These are phyloP conservation scores for Hypomontagnella monticulosa DNA, from an alignment of 495 filamentous ascomycete species.

Conservation along the genomic window DNA sequence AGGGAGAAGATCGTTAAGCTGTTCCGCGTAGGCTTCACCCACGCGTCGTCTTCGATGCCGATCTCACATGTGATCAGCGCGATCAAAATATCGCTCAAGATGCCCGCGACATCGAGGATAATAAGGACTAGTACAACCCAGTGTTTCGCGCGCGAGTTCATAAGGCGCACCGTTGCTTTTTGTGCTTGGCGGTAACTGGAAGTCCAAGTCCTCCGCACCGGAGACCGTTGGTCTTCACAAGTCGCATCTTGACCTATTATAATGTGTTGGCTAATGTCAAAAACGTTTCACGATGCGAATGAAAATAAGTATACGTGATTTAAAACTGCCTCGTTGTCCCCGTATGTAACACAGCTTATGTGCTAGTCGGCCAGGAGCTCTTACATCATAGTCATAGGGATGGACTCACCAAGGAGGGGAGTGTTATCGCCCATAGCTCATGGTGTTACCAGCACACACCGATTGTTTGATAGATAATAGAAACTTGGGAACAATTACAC, in stretches of 20 bases:
- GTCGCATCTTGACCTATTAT: conserved; percentile 65
- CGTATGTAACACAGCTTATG: conserved; percentile 1
- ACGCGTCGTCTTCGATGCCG: conserved; percentile 45
- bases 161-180: conserved; percentile 48
- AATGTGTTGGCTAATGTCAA: conserved; percentile 18
- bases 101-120: conserved; percentile 37
- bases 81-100: conserved; percentile 60
- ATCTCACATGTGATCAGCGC: conserved; percentile 68
- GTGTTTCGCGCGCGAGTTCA: conserved; percentile 66
- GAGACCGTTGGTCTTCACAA: conserved; percentile 54
- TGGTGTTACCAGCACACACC: background rate
- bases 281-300: background rate
- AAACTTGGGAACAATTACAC: no score
- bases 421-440: conserved; percentile 20
- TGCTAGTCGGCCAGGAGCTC: background rate
- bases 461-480: no score
- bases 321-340: background rate
- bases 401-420: conserved; percentile 31
- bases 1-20: conserved; percentile 57
- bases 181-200: conserved; percentile 33
- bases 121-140: conserved; percentile 33
- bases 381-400: conserved; percentile 21
- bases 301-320: no score
- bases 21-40: conserved; percentile 51
- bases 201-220: conserved; percentile 2